phyloP scores from a whole-genome alignment of 768 basidiomycete species.

The Termitomyces sp. region DNA sequence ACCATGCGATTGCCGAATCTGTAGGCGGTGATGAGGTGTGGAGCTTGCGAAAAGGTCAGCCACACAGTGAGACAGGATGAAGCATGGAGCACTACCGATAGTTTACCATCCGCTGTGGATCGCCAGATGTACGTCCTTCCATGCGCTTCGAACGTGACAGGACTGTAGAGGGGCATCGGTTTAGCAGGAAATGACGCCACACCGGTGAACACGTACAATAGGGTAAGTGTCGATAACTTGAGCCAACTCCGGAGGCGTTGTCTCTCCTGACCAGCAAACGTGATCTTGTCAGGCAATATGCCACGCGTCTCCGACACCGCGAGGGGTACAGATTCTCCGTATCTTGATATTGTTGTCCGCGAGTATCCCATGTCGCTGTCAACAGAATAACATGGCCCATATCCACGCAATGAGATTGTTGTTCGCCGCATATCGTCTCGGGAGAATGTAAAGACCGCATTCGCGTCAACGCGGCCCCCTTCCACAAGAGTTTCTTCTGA shows the following conservation, averaged over 20 bases:
- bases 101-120: slow-evolving; percentile 17
- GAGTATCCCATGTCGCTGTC: slow-evolving; percentile 16
- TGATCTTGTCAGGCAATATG: slow-evolving; percentile 23
- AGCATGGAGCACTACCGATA: slow-evolving; percentile 18
- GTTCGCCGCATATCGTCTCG: slow-evolving; percentile 21
- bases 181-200: neutral
- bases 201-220: slow-evolving; percentile 19
- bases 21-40: slow-evolving; percentile 2
- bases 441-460: slow-evolving; percentile 16
- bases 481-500: slow-evolving; percentile 21
- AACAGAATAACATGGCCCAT: slow-evolving; percentile 18
- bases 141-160: slow-evolving; percentile 22
- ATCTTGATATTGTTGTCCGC: slow-evolving; percentile 16
- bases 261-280: slow-evolving; percentile 19
- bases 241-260: slow-evolving; percentile 23
- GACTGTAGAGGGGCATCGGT: slow-evolving; percentile 14
- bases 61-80: neutral
- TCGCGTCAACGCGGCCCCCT: slow-evolving; percentile 15
- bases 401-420: slow-evolving; percentile 19
- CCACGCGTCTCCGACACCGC: slow-evolving; percentile 20
- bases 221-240: slow-evolving; percentile 19
- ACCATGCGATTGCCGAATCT: slow-evolving; percentile 25
- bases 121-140: slow-evolving; percentile 24
- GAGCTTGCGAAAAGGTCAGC: slow-evolving; percentile 3
- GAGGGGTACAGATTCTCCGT: slow-evolving; percentile 18